phyloP scores from a whole-genome alignment of 371 early-diverging fungal genomes.

The Mucor saturninus region DNA sequence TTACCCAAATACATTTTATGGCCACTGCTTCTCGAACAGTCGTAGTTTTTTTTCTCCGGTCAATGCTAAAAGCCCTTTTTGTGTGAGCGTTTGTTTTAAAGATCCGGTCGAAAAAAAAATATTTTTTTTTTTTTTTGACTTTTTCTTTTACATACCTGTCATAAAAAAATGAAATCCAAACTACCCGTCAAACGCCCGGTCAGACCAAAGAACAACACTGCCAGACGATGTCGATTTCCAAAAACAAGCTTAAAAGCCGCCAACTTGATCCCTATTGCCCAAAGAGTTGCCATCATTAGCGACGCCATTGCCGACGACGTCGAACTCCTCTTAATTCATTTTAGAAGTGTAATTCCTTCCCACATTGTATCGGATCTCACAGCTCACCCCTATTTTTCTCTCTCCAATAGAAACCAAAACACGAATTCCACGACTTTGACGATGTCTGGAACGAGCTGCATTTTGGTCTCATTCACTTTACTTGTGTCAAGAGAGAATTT shows the following conservation, averaged over 20 bases:
- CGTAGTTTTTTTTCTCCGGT: no score
- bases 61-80: no score
- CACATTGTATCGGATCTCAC: not conserved
- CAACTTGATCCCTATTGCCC: constrained; percentile 17
- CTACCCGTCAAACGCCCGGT: not conserved
- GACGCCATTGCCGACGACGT: constrained; percentile 29
- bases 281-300: constrained; percentile 16
- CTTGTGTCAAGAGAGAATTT: constrained; percentile 19
- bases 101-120: no score
- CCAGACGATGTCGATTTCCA: constrained; percentile 13
- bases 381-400: no score
- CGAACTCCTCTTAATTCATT: constrained; percentile 21
- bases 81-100: no score
- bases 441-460: constrained; percentile 26
- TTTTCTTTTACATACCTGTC: no score
- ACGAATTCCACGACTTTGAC: constrained; percentile 23
- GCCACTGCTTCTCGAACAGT: no score
- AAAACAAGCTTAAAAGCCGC: constrained; percentile 8
- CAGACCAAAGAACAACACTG: not conserved
- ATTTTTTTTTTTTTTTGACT: no score
- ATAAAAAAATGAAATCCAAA: no score
- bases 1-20: no score
- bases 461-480: constrained; percentile 30
- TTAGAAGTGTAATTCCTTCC: constrained; percentile 22
- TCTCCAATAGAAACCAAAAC: constrained; percentile 14